These are phyloP conservation scores for Boletus bicolor DNA, from an alignment of 768 basidiomycete genomes.

Conservation along the genomic window DNA sequence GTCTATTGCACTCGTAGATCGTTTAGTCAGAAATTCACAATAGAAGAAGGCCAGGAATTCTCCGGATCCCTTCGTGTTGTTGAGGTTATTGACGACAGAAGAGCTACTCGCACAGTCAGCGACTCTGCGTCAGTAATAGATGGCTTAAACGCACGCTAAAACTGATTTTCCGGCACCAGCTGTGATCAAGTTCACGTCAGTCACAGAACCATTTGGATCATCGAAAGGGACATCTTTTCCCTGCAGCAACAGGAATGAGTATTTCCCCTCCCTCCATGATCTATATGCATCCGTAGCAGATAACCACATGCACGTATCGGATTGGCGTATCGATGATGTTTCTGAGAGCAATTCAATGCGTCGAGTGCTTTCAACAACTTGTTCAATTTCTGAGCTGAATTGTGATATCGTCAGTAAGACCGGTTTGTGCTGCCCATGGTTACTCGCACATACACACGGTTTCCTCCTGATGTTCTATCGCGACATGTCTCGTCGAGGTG, in stretches of 20 bases:
- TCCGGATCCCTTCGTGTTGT: not conserved
- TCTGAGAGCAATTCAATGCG: not conserved
- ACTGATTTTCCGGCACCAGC: slow-evolving; percentile 1
- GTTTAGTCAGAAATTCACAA: not conserved
- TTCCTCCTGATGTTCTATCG: not conserved
- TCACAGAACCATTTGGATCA: not conserved
- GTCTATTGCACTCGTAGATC: no score
- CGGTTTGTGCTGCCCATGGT: fast-evolving
- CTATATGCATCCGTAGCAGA: not conserved
- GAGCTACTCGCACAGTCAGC: not conserved
- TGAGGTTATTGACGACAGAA: not conserved
- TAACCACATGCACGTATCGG: slow-evolving; percentile 11
- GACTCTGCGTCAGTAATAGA: no score
- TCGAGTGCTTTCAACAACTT: not conserved
- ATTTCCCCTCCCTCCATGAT: slow-evolving; percentile 4
- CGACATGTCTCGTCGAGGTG: not conserved
- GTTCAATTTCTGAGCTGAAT: not conserved
- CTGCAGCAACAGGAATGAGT: slow-evolving; percentile 11
- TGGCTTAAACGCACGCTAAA: not conserved
- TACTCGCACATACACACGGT: slow-evolving; percentile 3
- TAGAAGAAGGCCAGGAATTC: slow-evolving; percentile 18
- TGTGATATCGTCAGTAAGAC: not conserved
- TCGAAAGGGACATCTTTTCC: slow-evolving; percentile 12
- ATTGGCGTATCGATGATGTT: not conserved
- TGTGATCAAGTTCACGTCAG: not conserved